phyloP scores from a whole-genome alignment of 1,284 basidiomycete species.

The Sporisorium exsertum region DNA sequence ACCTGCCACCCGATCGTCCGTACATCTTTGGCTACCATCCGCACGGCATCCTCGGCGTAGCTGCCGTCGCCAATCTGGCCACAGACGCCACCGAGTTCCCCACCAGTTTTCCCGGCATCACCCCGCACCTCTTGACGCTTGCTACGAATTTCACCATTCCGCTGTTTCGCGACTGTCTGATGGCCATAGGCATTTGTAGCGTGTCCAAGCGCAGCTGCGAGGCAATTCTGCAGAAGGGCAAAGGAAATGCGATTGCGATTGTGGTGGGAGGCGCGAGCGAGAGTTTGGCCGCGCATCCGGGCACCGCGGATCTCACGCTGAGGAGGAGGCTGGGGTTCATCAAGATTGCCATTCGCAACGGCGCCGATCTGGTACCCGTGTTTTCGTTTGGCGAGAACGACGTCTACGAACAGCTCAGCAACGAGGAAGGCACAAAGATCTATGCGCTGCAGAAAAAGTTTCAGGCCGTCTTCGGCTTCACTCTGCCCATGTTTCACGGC shows the following conservation, averaged over 20 bases:
- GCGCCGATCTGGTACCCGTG: conserved; percentile 70
- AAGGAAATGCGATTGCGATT: conserved; percentile 82
- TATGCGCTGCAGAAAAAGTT: conserved; percentile 72
- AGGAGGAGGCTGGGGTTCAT: conserved; percentile 85
- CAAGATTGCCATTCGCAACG: conserved; percentile 93
- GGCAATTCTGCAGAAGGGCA: conserved; percentile 78
- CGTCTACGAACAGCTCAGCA: conserved; percentile 96
- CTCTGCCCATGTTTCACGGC: conserved; percentile 93
- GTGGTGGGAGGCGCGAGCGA: conserved; percentile 97
- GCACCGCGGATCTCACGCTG: conserved; percentile 91
- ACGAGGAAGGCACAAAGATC: conserved; percentile 89
- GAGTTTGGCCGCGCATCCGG: conserved; percentile 90
- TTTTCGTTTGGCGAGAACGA: conserved; percentile 94
- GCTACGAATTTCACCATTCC: conserved; percentile 87
- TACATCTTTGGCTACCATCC: conserved; percentile 82
- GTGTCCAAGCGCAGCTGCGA: conserved; percentile 91
- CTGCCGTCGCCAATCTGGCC: conserved; percentile 90
- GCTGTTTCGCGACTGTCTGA: conserved; percentile 88
- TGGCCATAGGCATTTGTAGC: conserved; percentile 82
- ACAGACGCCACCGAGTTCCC: conserved; percentile 97
- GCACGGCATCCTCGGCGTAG: conserved; percentile 71
- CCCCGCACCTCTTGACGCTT: conserved; percentile 91
- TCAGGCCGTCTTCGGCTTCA: conserved; percentile 84
- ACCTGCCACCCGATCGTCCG: conserved; percentile 87
- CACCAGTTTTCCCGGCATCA: conserved; percentile 86